Evolutionary conservation across 2,329 filamentous ascomycete genomes (phyloP), one percentile per base, ranked within the genome.

Genomic region (Biscogniauxia sp.): DNA sequence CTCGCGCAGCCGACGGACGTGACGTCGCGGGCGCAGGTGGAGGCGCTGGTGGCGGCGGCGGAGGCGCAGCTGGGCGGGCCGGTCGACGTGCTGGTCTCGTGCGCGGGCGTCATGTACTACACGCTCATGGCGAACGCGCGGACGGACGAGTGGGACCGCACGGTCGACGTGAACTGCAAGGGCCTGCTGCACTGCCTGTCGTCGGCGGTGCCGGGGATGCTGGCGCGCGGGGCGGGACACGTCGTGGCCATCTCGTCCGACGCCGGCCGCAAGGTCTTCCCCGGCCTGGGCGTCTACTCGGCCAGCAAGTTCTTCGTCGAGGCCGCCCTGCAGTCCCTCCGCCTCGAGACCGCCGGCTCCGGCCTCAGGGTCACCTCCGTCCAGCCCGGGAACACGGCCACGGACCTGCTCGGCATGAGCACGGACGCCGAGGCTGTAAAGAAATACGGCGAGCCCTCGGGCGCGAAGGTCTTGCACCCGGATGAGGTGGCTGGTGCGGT

Each of bases 271-370:
- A 93, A 93, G 74, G 89, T 92, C 7, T 93, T 93, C 78, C 89
- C 91, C 0, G 91, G 91, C 0, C 78, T 93, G 13, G 91, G 91
- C 56, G 90, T 94, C 41, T 94, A 94, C 80, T 92, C 89, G 0
- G 91, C 89, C 25, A 89, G 85, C 75, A 94, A 94, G 73, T 92
- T 93, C 82, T 94, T 94, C 72, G 89, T 94, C 58, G 91, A 94
- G 73, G 90, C 89, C 0, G 90, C 90, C 0, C 80, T 94, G n/a
- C 90, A 93, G 74, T 81, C 81, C 32, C 75, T 94, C 66, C 85
- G 91, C 8, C 76, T 93, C 7, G 91, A 94, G 79, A 93, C 90
- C 0, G 90, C 88, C 0, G 89, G 89, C 0, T 84, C 84, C 0
- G 91, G 91, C 0, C 76, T 94, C 54, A 81, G 90, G 1, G 89